Percentiles rank a stretch among this genome's conserved stretches.
Evolutionary conservation across 2,329 filamentous ascomycete genomes (phyloP).

Genomic region (Epichloe coenophiala): DNA sequence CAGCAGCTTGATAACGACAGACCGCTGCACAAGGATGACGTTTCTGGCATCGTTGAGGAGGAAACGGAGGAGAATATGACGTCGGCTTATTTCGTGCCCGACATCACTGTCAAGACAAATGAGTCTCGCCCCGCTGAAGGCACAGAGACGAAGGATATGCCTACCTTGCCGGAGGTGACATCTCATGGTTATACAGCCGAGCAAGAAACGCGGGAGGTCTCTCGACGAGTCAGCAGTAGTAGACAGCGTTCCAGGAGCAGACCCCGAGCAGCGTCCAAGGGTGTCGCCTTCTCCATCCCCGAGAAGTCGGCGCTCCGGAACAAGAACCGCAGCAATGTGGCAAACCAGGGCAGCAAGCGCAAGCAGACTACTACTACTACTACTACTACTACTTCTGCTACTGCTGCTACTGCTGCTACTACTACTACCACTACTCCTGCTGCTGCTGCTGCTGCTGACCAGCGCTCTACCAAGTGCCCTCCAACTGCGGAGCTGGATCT

Average conservation of each 20-base stretch:
- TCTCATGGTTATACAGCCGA: conserved; percentile 20
- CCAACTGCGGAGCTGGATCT: conserved; percentile 13
- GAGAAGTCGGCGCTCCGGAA: conserved; percentile 17
- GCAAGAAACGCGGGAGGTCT: conserved; percentile 14
- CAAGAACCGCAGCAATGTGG: conserved; percentile 18
- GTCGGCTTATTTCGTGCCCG: conserved; percentile 44
- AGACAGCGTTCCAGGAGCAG: conserved; percentile 16
- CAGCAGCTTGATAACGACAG: conserved; percentile 30
- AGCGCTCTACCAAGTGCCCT: conserved; percentile 1
- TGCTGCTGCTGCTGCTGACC: background rate
- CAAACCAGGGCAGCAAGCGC: conserved; percentile 31
- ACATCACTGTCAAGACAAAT: conserved; percentile 39
- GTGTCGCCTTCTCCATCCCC: conserved; percentile 28
- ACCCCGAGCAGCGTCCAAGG: conserved; percentile 11
- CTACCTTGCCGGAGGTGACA: conserved; percentile 17
- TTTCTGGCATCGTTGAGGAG: conserved; percentile 21
- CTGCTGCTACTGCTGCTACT: background rate
- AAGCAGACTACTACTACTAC: conserved; percentile 8
- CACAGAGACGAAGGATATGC: conserved; percentile 18
- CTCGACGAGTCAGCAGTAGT: conserved; percentile 16
- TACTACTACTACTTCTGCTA: background rate
- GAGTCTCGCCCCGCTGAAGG: conserved; percentile 18
- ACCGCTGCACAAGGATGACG: conserved; percentile 23
- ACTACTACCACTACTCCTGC: background rate
- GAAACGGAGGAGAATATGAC: conserved; percentile 41